A percentile compares a stretch with the other conserved stretches of the same genome.
These are phyloP conservation scores for Nitzschia sp. DNA, from an alignment of 108 stramenopile species.

Conservation along the genomic window DNA sequence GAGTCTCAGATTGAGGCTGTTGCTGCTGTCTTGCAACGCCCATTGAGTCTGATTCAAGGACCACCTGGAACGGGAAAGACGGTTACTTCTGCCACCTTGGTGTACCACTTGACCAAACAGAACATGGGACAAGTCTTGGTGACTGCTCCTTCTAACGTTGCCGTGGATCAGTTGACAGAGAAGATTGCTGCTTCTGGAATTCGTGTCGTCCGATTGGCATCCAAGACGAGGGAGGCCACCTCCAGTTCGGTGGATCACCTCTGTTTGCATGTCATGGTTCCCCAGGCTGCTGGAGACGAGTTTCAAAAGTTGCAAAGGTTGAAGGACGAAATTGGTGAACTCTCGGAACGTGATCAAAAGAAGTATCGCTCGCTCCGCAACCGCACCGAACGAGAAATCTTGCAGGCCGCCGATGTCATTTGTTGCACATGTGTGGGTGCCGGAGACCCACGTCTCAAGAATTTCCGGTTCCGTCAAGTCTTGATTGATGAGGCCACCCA, in stretches of 20 bases:
- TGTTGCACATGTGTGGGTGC: slow-evolving; percentile 98
- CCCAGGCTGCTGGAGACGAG: slow-evolving; percentile 82
- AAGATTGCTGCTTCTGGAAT: slow-evolving; percentile 96
- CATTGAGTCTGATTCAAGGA: slow-evolving; percentile 95
- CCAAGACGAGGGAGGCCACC: slow-evolving; percentile 92
- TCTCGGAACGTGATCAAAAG: slow-evolving; percentile 89
- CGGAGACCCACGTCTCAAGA: slow-evolving; percentile 94
- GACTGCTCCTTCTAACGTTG: slow-evolving; percentile 96
- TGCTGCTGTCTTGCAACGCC: slow-evolving; percentile 85
- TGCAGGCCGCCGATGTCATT: slow-evolving; percentile 98
- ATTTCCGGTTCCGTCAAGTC: slow-evolving; percentile 95
- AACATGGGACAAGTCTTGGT: slow-evolving; percentile 95
- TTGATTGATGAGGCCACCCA: slow-evolving; percentile 99
- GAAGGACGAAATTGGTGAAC: slow-evolving; percentile 93
- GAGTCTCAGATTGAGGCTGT: slow-evolving; percentile 94
- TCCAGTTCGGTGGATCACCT: slow-evolving; percentile 86
- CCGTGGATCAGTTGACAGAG: slow-evolving; percentile 97
- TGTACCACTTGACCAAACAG: slow-evolving; percentile 95
- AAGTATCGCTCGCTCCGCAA: slow-evolving; percentile 79
- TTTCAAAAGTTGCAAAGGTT: slow-evolving; percentile 90
- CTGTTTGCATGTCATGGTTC: slow-evolving; percentile 90
- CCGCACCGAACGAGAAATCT: slow-evolving; percentile 89
- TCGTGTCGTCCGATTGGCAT: slow-evolving; percentile 91
- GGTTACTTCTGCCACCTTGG: slow-evolving; percentile 93
- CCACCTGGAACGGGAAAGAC: slow-evolving; percentile 97